A percentile compares a stretch with the other conserved stretches of the same genome.
phyloP scores from a whole-genome alignment of 2,329 filamentous ascomycete genomes.

The Periconia sp. region DNA sequence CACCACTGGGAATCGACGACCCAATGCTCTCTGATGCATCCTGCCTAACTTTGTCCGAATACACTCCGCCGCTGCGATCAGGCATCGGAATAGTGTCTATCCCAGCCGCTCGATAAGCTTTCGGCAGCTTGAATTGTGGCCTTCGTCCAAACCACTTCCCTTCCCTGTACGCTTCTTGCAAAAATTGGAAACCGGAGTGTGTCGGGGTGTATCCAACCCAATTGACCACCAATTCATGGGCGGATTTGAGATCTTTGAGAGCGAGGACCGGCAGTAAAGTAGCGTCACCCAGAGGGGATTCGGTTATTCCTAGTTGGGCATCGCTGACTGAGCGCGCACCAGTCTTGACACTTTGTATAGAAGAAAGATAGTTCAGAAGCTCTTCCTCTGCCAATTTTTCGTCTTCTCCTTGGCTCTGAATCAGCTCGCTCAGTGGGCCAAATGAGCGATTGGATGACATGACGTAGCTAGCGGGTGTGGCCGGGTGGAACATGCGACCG shows the following conservation, averaged over 20 bases:
- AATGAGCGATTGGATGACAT: constrained; percentile 7
- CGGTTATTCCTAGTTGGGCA: constrained; percentile 7
- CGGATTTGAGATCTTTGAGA: constrained; percentile 7
- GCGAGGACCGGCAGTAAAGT: constrained; percentile 7
- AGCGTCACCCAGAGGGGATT: constrained; percentile 7
- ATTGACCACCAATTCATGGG: constrained; percentile 5
- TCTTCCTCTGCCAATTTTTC: constrained; percentile 7
- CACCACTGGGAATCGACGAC: constrained; percentile 1
- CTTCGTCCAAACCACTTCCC: constrained; percentile 7
- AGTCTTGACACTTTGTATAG: constrained; percentile 6
- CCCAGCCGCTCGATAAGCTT: constrained; percentile 7
- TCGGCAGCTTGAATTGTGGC: constrained; percentile 7
- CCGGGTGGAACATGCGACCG: constrained; percentile 6
- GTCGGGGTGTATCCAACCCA: constrained; percentile 7
- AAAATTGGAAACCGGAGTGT: constrained; percentile 7
- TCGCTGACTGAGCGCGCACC: constrained; percentile 7
- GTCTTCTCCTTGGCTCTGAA: constrained; percentile 4
- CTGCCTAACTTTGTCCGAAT: constrained; percentile 7
- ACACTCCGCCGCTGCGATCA: constrained; percentile 6
- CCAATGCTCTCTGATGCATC: constrained; percentile 6
- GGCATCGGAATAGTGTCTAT: constrained; percentile 7
- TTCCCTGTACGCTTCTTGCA: constrained; percentile 7
- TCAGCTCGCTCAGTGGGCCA: constrained; percentile 6
- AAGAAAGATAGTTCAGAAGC: constrained; percentile 6
- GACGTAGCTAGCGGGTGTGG: constrained; percentile 6